Evolutionary conservation across 1,284 basidiomycete species (phyloP).

Genomic region (Ustilago bromivora): DNA sequence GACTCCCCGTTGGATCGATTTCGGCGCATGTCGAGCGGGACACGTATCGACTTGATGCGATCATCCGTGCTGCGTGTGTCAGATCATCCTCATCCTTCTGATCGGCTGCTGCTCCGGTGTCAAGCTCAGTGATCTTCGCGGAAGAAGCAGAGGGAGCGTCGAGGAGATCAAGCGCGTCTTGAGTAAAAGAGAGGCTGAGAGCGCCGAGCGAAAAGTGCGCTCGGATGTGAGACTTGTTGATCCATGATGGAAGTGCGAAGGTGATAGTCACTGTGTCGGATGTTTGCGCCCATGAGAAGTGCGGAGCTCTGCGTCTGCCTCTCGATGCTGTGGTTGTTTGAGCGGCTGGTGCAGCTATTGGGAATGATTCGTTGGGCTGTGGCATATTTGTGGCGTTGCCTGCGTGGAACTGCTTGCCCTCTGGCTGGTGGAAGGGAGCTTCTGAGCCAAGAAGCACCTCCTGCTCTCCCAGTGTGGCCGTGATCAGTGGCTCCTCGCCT

Average conservation of each 20-base stretch:
- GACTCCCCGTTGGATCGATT: slow-evolving; percentile 50
- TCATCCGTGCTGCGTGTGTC: slow-evolving; percentile 28
- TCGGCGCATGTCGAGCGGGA: slow-evolving; percentile 58
- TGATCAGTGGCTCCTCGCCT: slow-evolving; percentile 46
- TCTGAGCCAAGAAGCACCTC: slow-evolving; percentile 35
- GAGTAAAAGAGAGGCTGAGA: slow-evolving; percentile 77
- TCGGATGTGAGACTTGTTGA: slow-evolving; percentile 53
- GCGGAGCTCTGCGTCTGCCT: slow-evolving; percentile 35
- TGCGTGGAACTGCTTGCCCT: neutral
- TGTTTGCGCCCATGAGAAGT: slow-evolving; percentile 90
- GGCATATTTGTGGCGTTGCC: neutral
- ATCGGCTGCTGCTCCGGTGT: neutral
- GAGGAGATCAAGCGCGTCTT: slow-evolving; percentile 57
- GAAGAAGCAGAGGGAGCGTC: slow-evolving; percentile 3
- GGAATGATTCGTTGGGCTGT: neutral
- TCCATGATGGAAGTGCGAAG: slow-evolving; percentile 80
- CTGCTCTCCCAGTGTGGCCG: slow-evolving; percentile 25
- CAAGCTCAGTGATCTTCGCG: slow-evolving; percentile 75
- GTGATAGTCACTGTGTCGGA: slow-evolving; percentile 83
- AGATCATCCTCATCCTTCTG: slow-evolving; percentile 22
- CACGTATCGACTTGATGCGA: slow-evolving; percentile 46
- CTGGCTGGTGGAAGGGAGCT: slow-evolving; percentile 13
- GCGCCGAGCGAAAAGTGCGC: slow-evolving; percentile 76
- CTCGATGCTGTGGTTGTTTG: neutral
- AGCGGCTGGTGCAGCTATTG: slow-evolving; percentile 64